Evolutionary conservation across 345 rosid species (phyloP).

Genomic region (Syzygium grande): DNA sequence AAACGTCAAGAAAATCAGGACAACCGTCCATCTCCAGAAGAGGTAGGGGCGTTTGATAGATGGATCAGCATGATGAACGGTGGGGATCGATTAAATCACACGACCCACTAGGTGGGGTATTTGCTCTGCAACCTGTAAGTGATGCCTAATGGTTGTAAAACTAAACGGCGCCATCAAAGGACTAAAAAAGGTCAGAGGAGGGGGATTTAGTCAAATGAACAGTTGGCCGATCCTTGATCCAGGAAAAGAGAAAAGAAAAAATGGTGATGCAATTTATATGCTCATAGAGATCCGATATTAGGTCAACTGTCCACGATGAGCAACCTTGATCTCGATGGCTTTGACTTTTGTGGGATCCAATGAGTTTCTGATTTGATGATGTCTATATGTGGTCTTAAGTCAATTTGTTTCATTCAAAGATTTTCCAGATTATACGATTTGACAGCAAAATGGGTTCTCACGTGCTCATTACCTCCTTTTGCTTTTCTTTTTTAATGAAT

Average conservation of each 20-base stretch:
- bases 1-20: not conserved
- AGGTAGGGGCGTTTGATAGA: not conserved
- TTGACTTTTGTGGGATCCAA: not conserved
- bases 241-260: not conserved
- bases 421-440: not conserved
- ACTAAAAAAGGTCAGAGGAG: not conserved
- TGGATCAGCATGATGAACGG: not conserved
- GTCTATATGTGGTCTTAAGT: not conserved
- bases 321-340: not conserved
- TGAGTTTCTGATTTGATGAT: not conserved
- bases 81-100: not conserved
- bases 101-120: not conserved
- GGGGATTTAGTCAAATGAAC: slow-evolving; percentile 2
- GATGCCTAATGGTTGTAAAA: not conserved
- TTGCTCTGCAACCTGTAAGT: not conserved
- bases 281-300: slow-evolving; percentile 7
- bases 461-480: not conserved
- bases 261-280: not conserved
- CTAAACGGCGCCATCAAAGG: not conserved
- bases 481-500: not conserved
- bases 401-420: not conserved
- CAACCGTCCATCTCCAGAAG: not conserved
- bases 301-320: slow-evolving; percentile 7
- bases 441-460: not conserved
- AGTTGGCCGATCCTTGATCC: not conserved